phyloP scores from a whole-genome alignment of 1,139 yeast species.

The Lodderomyces elongisporus region DNA sequence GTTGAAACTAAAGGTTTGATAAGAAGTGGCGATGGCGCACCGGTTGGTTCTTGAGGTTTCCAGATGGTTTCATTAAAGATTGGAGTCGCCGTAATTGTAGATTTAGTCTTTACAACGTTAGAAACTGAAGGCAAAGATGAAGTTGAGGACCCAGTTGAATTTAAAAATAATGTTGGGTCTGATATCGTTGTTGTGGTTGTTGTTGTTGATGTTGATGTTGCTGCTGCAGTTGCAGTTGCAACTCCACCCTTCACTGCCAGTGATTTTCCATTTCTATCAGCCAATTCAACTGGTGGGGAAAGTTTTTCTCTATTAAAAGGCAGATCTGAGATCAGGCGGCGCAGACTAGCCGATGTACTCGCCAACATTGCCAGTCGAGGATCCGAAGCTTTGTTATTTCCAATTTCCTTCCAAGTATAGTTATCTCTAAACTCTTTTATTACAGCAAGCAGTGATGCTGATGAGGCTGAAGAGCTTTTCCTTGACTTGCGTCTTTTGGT shows the following conservation, averaged over 20 bases:
- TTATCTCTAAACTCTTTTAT: slow-evolving; percentile 20
- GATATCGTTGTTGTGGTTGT: too few species aligned
- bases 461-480: slow-evolving; percentile 21
- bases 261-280: slow-evolving; percentile 8
- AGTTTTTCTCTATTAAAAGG: too few species aligned
- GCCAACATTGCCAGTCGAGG: too few species aligned
- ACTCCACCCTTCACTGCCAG: slow-evolving; percentile 25
- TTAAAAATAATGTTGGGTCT: too few species aligned
- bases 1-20: not conserved
- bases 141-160: too few species aligned
- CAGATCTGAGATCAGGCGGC: too few species aligned
- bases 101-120: not conserved
- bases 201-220: not conserved
- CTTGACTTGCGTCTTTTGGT: slow-evolving; percentile 24
- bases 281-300: not conserved
- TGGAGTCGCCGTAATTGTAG: too few species aligned
- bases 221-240: slow-evolving; percentile 6
- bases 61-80: slow-evolving; percentile 15
- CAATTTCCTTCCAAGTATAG: not conserved
- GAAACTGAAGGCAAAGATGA: not conserved
- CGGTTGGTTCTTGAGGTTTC: slow-evolving; percentile 4
- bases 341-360: too few species aligned
- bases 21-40: slow-evolving; percentile 5
- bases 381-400: not conserved
- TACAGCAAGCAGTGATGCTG: too few species aligned